Conservation (phyloP, 129 eudicot species). For the Centella asiatica region DNA sequence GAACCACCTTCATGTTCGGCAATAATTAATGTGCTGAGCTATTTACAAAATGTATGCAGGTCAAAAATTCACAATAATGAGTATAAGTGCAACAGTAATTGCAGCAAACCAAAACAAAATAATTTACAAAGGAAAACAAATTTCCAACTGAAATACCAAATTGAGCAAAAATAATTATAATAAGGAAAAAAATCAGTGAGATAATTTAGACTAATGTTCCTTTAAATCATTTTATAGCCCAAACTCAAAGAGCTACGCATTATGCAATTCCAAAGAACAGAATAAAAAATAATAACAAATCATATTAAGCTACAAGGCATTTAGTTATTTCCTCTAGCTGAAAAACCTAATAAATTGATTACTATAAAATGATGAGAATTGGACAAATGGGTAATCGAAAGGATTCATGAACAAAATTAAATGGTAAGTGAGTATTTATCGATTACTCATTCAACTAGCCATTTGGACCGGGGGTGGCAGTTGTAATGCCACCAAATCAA, state of each 20-base stretch:
- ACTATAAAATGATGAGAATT: too few relatives aligned
- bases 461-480: too few relatives aligned
- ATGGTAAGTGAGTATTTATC: background rate
- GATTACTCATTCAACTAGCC: too few relatives aligned
- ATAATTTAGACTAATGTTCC: background rate
- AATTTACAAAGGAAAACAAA: background rate
- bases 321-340: background rate
- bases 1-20: conserved; percentile 90
- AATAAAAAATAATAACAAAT: background rate
- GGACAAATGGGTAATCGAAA: background rate
- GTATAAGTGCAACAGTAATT: background rate
- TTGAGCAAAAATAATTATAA: too few relatives aligned
- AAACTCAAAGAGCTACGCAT: background rate
- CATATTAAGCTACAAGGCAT: background rate
- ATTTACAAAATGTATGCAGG: background rate
- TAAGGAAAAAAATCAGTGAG: background rate
- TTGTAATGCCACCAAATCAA: too few relatives aligned
- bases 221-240: background rate
- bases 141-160: background rate
- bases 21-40: conserved; percentile 90
- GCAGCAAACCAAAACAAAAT: background rate
- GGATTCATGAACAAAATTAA: too few relatives aligned
- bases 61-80: background rate
- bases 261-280: too few relatives aligned
- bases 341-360: too few relatives aligned